These are phyloP conservation scores for Apiospora pterosperma DNA, from an alignment of 2,329 filamentous ascomycete genomes.

Conservation along the genomic window DNA sequence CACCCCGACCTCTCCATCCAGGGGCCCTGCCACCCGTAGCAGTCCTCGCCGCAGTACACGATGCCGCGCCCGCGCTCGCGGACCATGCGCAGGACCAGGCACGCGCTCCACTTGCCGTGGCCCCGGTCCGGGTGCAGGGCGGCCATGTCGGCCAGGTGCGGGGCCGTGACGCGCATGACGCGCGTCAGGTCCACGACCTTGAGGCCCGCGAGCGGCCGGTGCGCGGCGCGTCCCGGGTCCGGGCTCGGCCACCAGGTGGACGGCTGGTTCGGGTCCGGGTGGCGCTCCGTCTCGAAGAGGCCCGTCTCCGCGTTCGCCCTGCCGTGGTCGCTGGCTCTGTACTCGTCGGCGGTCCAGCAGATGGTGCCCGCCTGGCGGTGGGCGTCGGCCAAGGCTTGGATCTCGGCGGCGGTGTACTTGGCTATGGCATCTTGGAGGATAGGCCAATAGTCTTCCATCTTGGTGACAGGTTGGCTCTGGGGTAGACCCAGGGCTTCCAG, in stretches of 20 bases:
- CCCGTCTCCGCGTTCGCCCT: constrained; percentile 15
- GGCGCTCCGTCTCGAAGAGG: constrained; percentile 17
- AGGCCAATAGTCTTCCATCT: constrained; percentile 5
- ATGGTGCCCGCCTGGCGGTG: constrained; percentile 24
- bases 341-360: constrained; percentile 22
- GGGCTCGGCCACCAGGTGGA: constrained; percentile 37
- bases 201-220: constrained; percentile 41
- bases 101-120: constrained; percentile 46
- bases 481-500: constrained; percentile 14
- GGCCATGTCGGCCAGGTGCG: constrained; percentile 36
- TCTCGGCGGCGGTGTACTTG: background rate
- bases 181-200: constrained; percentile 45
- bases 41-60: constrained; percentile 49
- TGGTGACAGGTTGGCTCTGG: constrained; percentile 7
- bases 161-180: constrained; percentile 40
- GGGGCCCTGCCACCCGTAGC: constrained; percentile 49
- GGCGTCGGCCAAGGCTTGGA: constrained; percentile 19
- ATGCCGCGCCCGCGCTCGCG: constrained; percentile 38
- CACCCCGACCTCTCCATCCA: constrained; percentile 45
- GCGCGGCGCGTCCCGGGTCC: constrained; percentile 23
- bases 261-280: constrained; percentile 21
- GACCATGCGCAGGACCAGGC: constrained; percentile 40
- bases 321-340: constrained; percentile 22
- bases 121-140: constrained; percentile 43
- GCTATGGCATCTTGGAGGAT: constrained; percentile 2